A percentile compares a stretch with the other conserved stretches of the same genome.
phyloP scores from a whole-genome alignment of 2,329 filamentous ascomycete genomes.

The Curvularia verruculosa region DNA sequence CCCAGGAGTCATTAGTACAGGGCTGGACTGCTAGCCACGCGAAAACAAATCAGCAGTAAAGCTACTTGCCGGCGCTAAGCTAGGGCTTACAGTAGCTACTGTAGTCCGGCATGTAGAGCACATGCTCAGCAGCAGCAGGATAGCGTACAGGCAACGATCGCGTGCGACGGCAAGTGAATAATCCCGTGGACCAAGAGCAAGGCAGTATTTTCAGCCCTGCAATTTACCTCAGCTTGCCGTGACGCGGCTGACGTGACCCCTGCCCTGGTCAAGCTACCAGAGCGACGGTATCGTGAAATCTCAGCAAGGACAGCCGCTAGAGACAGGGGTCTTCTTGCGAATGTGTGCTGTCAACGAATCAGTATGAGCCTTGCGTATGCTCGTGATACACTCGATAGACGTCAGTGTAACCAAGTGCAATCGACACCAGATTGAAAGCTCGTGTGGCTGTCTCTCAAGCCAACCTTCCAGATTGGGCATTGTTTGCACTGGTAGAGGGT shows the following conservation, averaged over 20 bases:
- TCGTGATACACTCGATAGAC: neutral
- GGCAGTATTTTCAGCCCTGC: slow-evolving; percentile 5
- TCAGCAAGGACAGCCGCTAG: neutral
- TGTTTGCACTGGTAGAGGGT: neutral
- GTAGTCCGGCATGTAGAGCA: neutral
- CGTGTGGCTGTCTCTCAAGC: slow-evolving; percentile 3
- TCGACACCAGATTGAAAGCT: slow-evolving; percentile 19
- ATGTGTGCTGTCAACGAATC: slow-evolving; percentile 9
- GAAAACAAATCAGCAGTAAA: slow-evolving; percentile 2
- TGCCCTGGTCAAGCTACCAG: slow-evolving; percentile 7
- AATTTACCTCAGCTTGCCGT: slow-evolving; percentile 15
- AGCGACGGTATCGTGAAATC: neutral
- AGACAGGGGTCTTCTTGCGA: slow-evolving; percentile 2
- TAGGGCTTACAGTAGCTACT: neutral
- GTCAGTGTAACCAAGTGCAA: slow-evolving; percentile 1
- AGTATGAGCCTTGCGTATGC: neutral
- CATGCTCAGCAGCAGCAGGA: neutral
- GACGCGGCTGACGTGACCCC: slow-evolving; percentile 7
- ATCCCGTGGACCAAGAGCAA: slow-evolving; percentile 8
- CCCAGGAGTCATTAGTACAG: neutral
- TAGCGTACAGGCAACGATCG: slow-evolving; percentile 2
- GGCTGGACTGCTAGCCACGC: neutral
- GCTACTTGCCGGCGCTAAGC: neutral
- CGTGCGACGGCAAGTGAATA: slow-evolving; percentile 2
- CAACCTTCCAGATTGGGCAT: slow-evolving; percentile 2